phyloP scores from a whole-genome alignment of 768 basidiomycete genomes.

The Rubroboletus pulcherrimus region DNA sequence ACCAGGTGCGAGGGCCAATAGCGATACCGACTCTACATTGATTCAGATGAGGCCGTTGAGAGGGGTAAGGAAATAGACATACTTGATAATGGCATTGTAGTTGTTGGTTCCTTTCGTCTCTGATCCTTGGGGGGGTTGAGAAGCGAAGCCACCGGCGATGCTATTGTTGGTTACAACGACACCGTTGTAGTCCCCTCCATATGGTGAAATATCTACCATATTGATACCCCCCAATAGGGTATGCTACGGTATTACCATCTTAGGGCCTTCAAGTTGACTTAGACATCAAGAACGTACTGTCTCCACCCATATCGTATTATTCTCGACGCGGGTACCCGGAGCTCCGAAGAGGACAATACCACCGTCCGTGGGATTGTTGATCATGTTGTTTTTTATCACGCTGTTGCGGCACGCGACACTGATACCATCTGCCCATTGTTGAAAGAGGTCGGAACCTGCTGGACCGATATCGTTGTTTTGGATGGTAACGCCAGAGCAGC shows the following conservation, averaged over 20 bases:
- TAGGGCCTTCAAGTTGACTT: background rate
- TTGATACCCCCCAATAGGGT: slow-evolving; percentile 76
- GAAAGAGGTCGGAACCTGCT: slow-evolving; percentile 59
- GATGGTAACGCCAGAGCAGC: slow-evolving; percentile 60
- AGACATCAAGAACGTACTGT: slow-evolving; percentile 42
- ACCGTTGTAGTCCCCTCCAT: slow-evolving; percentile 58
- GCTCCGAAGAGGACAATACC: slow-evolving; percentile 77
- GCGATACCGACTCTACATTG: slow-evolving; percentile 73
- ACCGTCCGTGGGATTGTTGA: slow-evolving; percentile 73
- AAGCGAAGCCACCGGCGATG: slow-evolving; percentile 68
- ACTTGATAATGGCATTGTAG: slow-evolving; percentile 70
- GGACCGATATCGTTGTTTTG: slow-evolving; percentile 86
- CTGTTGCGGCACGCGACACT: slow-evolving; percentile 66
- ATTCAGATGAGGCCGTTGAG: slow-evolving; percentile 4
- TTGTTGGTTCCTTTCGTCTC: slow-evolving; percentile 53
- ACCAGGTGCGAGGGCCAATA: slow-evolving; percentile 76
- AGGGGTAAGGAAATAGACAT: slow-evolving; percentile 19
- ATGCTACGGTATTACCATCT: slow-evolving; percentile 37
- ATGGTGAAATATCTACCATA: slow-evolving; percentile 70
- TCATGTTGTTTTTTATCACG: slow-evolving; percentile 61
- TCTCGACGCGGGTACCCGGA: slow-evolving; percentile 67
- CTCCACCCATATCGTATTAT: slow-evolving; percentile 72
- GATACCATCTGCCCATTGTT: slow-evolving; percentile 82
- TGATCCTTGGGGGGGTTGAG: slow-evolving; percentile 35
- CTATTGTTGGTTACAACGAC: slow-evolving; percentile 65